Conservation (phyloP, 345 rosid species). For the Aquilaria yunnanensis region DNA sequence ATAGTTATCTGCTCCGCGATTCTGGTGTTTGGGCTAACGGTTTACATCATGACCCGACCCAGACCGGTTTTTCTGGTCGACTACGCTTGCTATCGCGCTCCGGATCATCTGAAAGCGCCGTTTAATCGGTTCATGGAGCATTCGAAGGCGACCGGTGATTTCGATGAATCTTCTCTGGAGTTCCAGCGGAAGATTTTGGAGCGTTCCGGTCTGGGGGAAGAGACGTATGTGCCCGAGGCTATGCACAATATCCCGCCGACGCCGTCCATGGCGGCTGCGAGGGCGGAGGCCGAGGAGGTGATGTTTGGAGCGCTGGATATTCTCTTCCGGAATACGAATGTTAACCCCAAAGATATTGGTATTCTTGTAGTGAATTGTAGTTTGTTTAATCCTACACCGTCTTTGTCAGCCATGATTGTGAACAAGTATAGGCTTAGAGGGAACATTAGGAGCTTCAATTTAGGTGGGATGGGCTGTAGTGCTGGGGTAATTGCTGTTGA, state of each 20-base stretch:
- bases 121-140: conserved; percentile 44
- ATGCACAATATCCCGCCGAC: conserved; percentile 46
- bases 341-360: conserved; percentile 62
- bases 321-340: conserved; percentile 39
- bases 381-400: conserved; percentile 74
- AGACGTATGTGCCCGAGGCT: conserved; percentile 55
- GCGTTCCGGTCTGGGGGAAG: conserved; percentile 73
- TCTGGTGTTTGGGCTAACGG: conserved; percentile 43
- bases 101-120: conserved; percentile 32
- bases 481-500: conserved; percentile 66
- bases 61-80: conserved; percentile 42
- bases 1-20: conserved; percentile 37
- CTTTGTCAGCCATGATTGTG: conserved; percentile 62
- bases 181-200: conserved; percentile 62
- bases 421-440: conserved; percentile 57
- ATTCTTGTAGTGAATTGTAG: conserved; percentile 75
- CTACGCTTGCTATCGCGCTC: conserved; percentile 45
- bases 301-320: conserved; percentile 55
- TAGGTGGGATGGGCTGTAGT: conserved; percentile 89
- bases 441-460: conserved; percentile 47
- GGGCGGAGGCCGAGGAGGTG: conserved; percentile 66
- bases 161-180: conserved; percentile 51
- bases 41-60: conserved; percentile 47
- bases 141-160: conserved; percentile 43
- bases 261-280: conserved; percentile 47